These are phyloP conservation scores for Ilex asprella DNA, from an alignment of 257 asterid species.

Conservation along the genomic window DNA sequence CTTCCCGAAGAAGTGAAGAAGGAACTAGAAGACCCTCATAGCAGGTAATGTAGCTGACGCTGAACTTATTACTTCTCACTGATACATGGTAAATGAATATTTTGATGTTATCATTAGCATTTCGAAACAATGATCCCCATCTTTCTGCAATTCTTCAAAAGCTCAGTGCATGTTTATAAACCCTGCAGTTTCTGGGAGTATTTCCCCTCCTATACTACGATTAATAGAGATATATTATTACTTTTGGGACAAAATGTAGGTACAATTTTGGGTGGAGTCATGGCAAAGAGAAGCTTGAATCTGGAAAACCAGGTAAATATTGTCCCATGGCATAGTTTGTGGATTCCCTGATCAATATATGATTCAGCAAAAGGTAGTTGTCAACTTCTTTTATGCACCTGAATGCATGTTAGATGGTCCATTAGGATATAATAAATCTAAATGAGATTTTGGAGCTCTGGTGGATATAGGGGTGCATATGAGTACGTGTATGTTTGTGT, in stretches of 20 bases:
- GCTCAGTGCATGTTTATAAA: neutral
- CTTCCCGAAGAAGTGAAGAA: constrained; percentile 63
- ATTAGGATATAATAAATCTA: neutral
- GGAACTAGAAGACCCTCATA: constrained; percentile 67
- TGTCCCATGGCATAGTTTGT: constrained; percentile 1
- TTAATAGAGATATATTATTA: neutral
- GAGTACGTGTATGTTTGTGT: neutral
- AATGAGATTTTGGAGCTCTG: neutral
- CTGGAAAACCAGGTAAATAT: constrained; percentile 74
- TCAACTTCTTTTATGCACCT: neutral
- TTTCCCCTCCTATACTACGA: neutral
- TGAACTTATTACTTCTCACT: neutral
- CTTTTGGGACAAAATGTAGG: constrained; percentile 29
- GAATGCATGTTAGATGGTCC: neutral
- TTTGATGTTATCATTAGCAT: too few species aligned
- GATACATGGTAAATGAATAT: too few species aligned
- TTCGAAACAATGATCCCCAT: too few species aligned
- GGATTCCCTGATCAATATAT: neutral
- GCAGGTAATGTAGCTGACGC: constrained; percentile 38
- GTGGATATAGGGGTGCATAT: neutral
- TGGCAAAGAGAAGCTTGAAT: constrained; percentile 91
- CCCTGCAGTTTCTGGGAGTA: constrained; percentile 5
- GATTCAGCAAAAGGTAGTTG: neutral
- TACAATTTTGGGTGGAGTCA: constrained; percentile 98
- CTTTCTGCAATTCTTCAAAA: neutral